Percentiles rank a stretch among this genome's conserved stretches.
Evolutionary conservation across 306 rosid genomes (phyloP).

Genomic region (Sophora flavescens): DNA sequence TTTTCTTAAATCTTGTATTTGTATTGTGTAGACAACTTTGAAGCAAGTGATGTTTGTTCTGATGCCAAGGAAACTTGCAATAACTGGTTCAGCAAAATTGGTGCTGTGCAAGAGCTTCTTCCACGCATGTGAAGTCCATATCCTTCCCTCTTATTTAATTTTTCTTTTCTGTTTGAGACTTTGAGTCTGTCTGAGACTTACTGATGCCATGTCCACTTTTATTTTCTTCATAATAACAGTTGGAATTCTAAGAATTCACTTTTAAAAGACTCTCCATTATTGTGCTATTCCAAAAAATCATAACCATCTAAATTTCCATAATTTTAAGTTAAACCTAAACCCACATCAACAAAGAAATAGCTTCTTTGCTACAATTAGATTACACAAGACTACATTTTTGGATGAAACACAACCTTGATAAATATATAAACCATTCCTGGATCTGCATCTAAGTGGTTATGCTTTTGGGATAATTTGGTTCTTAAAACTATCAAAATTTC

Average conservation of each 20-base stretch:
- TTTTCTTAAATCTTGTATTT: constrained; percentile 41
- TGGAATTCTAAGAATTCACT: constrained; percentile 24
- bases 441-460: neutral
- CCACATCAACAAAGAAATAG: constrained; percentile 26
- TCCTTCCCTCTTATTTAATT: constrained; percentile 38
- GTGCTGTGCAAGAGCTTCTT: constrained; percentile 94
- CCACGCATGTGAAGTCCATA: constrained; percentile 86
- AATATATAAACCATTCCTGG: constrained; percentile 2
- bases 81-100: constrained; percentile 96
- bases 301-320: constrained; percentile 22
- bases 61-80: constrained; percentile 97
- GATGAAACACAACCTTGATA: constrained; percentile 3
- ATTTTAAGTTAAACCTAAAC: constrained; percentile 35
- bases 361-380: constrained; percentile 4
- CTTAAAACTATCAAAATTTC: constrained; percentile 4
- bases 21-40: constrained; percentile 67
- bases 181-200: constrained; percentile 41
- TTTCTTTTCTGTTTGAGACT: constrained; percentile 34
- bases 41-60: constrained; percentile 63
- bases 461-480: constrained; percentile 35
- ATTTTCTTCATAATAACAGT: constrained; percentile 35
- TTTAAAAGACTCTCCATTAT: constrained; percentile 19
- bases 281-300: constrained; percentile 14
- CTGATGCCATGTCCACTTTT: constrained; percentile 28
- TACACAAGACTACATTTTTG: constrained; percentile 22